Percentiles rank a stretch among this genome's conserved stretches.
These are phyloP conservation scores for Leptographium lundbergii DNA, from an alignment of 2,329 filamentous ascomycete species.

Conservation along the genomic window DNA sequence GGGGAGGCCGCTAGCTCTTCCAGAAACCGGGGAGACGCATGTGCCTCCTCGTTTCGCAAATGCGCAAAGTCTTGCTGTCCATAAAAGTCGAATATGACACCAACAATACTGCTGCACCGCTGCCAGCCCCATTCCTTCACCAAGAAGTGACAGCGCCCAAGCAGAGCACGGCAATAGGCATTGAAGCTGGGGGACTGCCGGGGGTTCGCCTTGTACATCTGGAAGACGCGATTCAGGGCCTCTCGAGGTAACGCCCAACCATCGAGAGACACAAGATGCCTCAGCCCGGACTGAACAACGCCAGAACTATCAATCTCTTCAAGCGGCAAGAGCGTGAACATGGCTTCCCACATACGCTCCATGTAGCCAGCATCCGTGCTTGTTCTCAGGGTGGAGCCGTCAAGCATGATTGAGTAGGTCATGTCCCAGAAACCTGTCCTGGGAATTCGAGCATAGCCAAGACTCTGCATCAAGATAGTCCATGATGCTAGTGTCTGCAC, in stretches of 20 bases:
- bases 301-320: constrained; percentile 46
- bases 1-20: constrained; percentile 37
- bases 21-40: constrained; percentile 47
- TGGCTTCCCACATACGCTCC: constrained; percentile 43
- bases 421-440: constrained; percentile 50
- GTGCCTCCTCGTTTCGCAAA: constrained; percentile 51
- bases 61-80: constrained; percentile 48
- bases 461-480: constrained; percentile 42
- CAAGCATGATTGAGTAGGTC: constrained; percentile 29
- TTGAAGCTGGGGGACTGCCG: constrained; percentile 51
- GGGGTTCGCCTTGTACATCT: constrained; percentile 41
- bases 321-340: constrained; percentile 50
- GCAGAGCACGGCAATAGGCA: constrained; percentile 46
- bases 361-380: constrained; percentile 32
- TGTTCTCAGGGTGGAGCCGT: constrained; percentile 18
- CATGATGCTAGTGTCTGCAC: constrained; percentile 37
- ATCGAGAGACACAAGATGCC: constrained; percentile 30
- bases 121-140: constrained; percentile 55
- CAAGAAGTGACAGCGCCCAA: constrained; percentile 49
- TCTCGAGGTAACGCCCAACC: constrained; percentile 49
- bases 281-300: constrained; percentile 26
- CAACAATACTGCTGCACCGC: constrained; percentile 42
- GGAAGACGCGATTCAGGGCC: constrained; percentile 43
- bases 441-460: constrained; percentile 37
- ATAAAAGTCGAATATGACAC: constrained; percentile 56